Percentiles rank a stretch among this genome's conserved stretches.
Evolutionary conservation across 2,329 filamentous ascomycete species (phyloP).

Genomic region (Coniochaeta hoffmannii): DNA sequence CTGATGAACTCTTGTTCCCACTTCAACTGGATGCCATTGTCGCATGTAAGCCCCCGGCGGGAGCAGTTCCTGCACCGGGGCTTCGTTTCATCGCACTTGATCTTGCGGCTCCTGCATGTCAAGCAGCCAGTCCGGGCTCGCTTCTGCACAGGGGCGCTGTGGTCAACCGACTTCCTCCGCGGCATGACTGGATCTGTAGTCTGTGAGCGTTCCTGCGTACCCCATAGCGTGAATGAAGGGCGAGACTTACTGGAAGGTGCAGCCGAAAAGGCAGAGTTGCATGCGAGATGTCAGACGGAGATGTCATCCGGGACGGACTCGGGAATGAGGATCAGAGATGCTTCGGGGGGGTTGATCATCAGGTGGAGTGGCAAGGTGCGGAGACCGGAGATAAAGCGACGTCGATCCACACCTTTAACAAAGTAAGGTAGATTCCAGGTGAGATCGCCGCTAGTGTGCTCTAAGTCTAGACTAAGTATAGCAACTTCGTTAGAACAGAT

Average conservation of each 20-base stretch:
- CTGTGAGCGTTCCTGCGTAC: background rate
- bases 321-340: background rate
- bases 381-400: background rate
- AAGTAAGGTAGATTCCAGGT: no score
- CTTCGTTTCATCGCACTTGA: conserved; percentile 39
- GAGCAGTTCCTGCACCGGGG: conserved; percentile 31
- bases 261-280: background rate
- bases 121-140: conserved; percentile 27
- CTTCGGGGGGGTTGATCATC: no score
- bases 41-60: conserved; percentile 15
- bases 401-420: background rate
- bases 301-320: no score
- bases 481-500: no score
- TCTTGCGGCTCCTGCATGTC: conserved; percentile 37
- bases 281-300: background rate
- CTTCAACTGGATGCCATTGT: conserved; percentile 8
- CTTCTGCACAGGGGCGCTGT: background rate
- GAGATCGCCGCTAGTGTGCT: no score
- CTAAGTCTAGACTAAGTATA: no score
- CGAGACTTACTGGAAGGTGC: background rate
- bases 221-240: background rate
- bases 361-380: background rate
- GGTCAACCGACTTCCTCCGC: background rate
- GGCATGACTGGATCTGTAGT: conserved; percentile 2
- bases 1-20: conserved; percentile 28